A percentile compares a stretch with the other conserved stretches of the same genome.
These are phyloP conservation scores for Hemisphaericaspora lyxosophila DNA, from an alignment of 1,139 yeast genomes.

Conservation along the genomic window DNA sequence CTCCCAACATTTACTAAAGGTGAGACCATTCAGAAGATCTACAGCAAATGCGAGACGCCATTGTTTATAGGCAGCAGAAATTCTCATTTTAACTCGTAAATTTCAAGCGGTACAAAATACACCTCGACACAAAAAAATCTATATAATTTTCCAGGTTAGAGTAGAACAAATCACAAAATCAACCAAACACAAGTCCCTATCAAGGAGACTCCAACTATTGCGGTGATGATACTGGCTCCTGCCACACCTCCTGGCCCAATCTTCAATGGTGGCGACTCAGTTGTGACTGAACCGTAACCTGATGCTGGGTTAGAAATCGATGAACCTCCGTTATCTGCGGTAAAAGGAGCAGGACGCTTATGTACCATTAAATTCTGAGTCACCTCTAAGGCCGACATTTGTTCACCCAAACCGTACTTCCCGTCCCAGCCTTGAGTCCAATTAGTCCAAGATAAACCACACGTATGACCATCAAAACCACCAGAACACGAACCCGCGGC, in stretches of 20 bases:
- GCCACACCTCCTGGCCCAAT: conserved; percentile 69
- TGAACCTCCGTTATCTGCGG: conserved; percentile 59
- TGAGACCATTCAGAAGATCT: too few species aligned
- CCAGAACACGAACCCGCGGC: conserved; percentile 86
- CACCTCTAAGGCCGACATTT: conserved; percentile 82
- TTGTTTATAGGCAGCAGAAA: too few species aligned
- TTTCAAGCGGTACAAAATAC: too few species aligned
- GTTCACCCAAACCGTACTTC: conserved; percentile 87
- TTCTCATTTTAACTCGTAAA: too few species aligned
- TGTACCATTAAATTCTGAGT: conserved; percentile 62
- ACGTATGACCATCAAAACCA: conserved; percentile 84
- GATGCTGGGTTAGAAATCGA: conserved; percentile 60
- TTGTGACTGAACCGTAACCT: conserved; percentile 47
- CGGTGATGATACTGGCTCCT: conserved; percentile 88
- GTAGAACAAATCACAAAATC: conserved; percentile 26
- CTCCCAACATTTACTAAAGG: too few species aligned
- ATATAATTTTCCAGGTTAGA: not conserved
- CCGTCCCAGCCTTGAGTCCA: conserved; percentile 61
- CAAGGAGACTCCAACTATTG: conserved; percentile 63
- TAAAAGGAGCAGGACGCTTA: conserved; percentile 56
- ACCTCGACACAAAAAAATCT: too few species aligned
- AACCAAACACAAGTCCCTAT: conserved; percentile 76
- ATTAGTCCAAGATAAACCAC: conserved; percentile 79
- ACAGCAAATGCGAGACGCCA: too few species aligned
- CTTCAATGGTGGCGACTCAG: conserved; percentile 44